Evolutionary conservation across 164 flowering plant genomes (phyloP).

Genomic region (Euptelea pleiosperma): DNA sequence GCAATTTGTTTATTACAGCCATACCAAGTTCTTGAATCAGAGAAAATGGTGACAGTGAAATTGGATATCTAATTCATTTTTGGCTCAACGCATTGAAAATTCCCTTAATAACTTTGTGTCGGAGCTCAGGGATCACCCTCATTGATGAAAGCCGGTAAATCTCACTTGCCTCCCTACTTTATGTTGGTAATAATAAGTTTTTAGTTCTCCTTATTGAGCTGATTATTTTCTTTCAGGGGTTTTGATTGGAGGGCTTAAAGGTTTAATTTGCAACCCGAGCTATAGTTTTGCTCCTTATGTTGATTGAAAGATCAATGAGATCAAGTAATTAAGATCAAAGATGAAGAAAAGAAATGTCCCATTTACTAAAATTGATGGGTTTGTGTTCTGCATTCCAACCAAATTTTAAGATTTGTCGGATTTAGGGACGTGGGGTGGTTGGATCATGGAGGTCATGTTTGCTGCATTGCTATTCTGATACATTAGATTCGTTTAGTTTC

Average conservation of each 20-base stretch:
- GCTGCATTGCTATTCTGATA: constrained; percentile 1
- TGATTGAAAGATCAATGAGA: too few species aligned
- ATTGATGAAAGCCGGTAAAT: constrained; percentile 1
- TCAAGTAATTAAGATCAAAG: too few species aligned
- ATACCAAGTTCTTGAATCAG: constrained; percentile 30
- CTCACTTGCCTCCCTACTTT: not conserved
- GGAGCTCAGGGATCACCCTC: constrained; percentile 1
- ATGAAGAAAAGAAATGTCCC: too few species aligned
- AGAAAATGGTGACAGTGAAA: not conserved
- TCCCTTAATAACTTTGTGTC: not conserved
- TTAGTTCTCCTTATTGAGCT: not conserved
- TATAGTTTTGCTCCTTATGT: not conserved
- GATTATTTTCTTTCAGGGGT: not conserved
- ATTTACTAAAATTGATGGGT: too few species aligned
- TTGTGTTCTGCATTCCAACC: constrained; percentile 7
- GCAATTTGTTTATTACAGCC: constrained; percentile 31
- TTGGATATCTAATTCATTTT: not conserved
- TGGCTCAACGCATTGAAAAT: constrained; percentile 6
- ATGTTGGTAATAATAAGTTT: not conserved
- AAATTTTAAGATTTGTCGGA: not conserved
- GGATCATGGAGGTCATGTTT: constrained; percentile 3
- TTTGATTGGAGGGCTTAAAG: not conserved
- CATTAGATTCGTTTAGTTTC: not conserved
- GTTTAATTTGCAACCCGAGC: not conserved
- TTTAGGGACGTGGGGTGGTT: not conserved